A percentile compares a stretch with the other conserved stretches of the same genome.
Conservation (phyloP, 2,329 filamentous ascomycete species). For the Trichothecium sympodiale region DNA sequence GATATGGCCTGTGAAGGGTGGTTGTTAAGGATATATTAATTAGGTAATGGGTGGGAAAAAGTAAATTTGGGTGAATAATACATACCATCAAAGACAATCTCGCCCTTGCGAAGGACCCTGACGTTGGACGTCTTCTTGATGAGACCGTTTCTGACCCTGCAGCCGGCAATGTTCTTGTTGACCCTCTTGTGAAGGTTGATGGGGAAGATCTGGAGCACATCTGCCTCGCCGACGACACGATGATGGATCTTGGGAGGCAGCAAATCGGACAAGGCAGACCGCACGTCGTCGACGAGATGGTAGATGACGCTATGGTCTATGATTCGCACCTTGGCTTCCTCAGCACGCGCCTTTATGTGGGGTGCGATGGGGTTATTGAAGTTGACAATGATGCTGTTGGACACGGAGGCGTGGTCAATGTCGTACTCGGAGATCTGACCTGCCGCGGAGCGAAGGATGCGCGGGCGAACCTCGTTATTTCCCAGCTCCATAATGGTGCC, state of each 20-base stretch:
- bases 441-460: constrained; percentile 65
- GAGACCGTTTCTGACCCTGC: constrained; percentile 71
- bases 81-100: constrained; percentile 74
- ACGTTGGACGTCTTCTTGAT: constrained; percentile 55
- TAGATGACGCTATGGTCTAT: constrained; percentile 84
- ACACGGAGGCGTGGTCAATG: constrained; percentile 72
- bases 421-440: constrained; percentile 78
- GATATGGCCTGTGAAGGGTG: constrained; percentile 50
- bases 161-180: constrained; percentile 72
- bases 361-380: constrained; percentile 70
- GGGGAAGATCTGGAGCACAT: constrained; percentile 71
- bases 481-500: constrained; percentile 68
- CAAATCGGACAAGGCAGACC: constrained; percentile 54
- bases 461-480: constrained; percentile 70
- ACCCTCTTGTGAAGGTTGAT: constrained; percentile 67
- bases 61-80: constrained; percentile 10
- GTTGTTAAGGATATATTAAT: constrained; percentile 7
- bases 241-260: constrained; percentile 56
- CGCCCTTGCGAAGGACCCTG: constrained; percentile 58
- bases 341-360: constrained; percentile 58
- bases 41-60: constrained; percentile 1
- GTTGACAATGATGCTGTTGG: constrained; percentile 66
- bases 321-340: constrained; percentile 61
- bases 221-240: constrained; percentile 76
- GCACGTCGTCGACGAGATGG: constrained; percentile 63